phyloP scores from a whole-genome alignment of 2,329 filamentous ascomycete genomes.

The Scedosporium minutisporum region DNA sequence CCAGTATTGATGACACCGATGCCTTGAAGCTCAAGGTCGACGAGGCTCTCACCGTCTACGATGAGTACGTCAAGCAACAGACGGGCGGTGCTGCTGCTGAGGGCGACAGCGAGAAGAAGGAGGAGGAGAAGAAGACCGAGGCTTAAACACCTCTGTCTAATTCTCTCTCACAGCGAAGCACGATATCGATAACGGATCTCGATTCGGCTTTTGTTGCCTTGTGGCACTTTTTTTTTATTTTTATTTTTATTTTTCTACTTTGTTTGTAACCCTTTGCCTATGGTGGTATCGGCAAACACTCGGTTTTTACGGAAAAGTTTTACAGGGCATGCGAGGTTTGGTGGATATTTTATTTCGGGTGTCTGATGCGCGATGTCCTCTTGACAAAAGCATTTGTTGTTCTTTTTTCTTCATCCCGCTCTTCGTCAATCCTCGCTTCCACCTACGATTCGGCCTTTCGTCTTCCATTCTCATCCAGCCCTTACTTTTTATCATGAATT shows the following conservation, averaged over 20 bases:
- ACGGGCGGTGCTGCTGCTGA: slow-evolving; percentile 20
- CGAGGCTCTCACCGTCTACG: slow-evolving; percentile 92
- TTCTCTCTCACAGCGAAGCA: background rate
- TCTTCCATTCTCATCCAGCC: background rate
- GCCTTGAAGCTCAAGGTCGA: slow-evolving; percentile 93
- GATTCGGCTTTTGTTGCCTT: slow-evolving; percentile 6
- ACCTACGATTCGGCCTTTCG: background rate
- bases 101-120: slow-evolving; percentile 38
- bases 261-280: slow-evolving; percentile 1
- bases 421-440: slow-evolving; percentile 3
- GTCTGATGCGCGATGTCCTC: slow-evolving; percentile 6
- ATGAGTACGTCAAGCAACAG: slow-evolving; percentile 92
- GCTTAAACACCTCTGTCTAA: slow-evolving; percentile 19
- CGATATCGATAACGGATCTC: background rate
- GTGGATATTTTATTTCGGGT: slow-evolving; percentile 3
- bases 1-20: slow-evolving; percentile 76
- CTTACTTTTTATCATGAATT: slow-evolving; percentile 6
- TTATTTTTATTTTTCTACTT: background rate
- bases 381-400: slow-evolving; percentile 5
- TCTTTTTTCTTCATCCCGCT: slow-evolving; percentile 6
- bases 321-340: slow-evolving; percentile 6
- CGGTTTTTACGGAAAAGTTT: slow-evolving; percentile 8
- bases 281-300: slow-evolving; percentile 1
- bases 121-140: slow-evolving; percentile 33
- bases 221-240: background rate